phyloP scores from a whole-genome alignment of 2,329 filamentous ascomycete species.

The Botrytis squamosa region DNA sequence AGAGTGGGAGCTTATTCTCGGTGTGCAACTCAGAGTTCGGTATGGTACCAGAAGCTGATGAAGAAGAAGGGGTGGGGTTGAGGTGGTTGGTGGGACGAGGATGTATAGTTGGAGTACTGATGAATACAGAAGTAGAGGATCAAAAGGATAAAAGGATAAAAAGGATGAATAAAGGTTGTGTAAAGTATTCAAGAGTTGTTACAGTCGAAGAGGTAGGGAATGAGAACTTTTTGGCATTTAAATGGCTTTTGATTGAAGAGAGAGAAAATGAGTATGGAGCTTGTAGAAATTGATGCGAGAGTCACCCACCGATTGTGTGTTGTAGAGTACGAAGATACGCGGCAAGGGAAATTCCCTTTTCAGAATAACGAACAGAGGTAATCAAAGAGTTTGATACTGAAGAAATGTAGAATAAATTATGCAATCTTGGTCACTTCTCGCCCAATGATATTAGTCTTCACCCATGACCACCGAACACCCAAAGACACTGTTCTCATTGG shows the following conservation, averaged over 20 bases:
- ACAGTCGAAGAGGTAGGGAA: no score
- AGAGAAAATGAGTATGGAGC: not conserved
- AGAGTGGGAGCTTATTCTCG: not conserved
- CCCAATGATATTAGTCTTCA: not conserved
- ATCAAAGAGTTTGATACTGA: not conserved
- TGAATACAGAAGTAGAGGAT: rapidly evolving
- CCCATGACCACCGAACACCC: not conserved
- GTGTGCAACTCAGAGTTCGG: not conserved
- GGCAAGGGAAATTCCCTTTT: no score
- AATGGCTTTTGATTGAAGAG: not conserved
- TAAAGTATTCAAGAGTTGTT: no score
- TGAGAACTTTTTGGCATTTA: no score
- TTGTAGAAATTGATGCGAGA: no score
- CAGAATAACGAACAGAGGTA: no score
- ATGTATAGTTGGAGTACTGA: not conserved
- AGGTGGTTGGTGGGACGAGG: rapidly evolving
- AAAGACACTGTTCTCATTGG: not conserved
- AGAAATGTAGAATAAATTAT: not conserved
- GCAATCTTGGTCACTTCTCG: rapidly evolving
- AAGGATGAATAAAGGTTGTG: no score
- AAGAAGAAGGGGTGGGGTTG: not conserved
- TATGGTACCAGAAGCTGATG: not conserved
- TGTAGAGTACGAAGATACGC: not conserved
- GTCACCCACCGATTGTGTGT: not conserved
- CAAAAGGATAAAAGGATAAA: no score